These are phyloP conservation scores for Naganishia onofrii DNA, from an alignment of 768 basidiomycete species.

Conservation along the genomic window DNA sequence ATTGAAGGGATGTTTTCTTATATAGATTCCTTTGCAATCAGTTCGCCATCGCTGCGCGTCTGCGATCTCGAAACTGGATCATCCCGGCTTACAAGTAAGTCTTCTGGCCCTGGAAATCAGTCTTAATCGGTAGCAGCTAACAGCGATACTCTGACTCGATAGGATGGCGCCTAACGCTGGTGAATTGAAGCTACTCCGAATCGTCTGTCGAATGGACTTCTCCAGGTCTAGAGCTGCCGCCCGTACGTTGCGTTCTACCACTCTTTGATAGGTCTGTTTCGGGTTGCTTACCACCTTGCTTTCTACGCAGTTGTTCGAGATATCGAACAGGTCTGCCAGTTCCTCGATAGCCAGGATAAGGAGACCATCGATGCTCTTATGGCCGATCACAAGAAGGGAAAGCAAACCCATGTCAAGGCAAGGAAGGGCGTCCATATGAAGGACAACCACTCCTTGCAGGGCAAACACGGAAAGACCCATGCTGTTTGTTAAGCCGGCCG, in stretches of 20 bases:
- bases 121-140: neutral
- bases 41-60: slow-evolving; percentile 34
- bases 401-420: slow-evolving; percentile 20
- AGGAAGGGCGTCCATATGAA: slow-evolving; percentile 26
- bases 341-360: slow-evolving; percentile 34
- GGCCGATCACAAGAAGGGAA: slow-evolving; percentile 20
- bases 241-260: slow-evolving; percentile 10
- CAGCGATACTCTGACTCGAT: neutral
- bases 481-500: slow-evolving; percentile 37
- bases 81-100: slow-evolving; percentile 34
- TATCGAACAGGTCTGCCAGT: slow-evolving; percentile 32
- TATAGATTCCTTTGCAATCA: neutral
- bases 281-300: neutral
- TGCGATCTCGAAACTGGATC: slow-evolving; percentile 37
- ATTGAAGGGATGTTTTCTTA: neutral
- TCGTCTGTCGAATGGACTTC: slow-evolving; percentile 37
- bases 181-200: slow-evolving; percentile 20
- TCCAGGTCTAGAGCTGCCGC: slow-evolving; percentile 31
- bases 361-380: slow-evolving; percentile 26
- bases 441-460: slow-evolving; percentile 50
- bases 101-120: neutral
- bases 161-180: slow-evolving; percentile 25
- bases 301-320: slow-evolving; percentile 32
- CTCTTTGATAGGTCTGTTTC: neutral
- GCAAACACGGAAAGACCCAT: slow-evolving; percentile 51